Base-by-base conservation (phyloP, 2,329 filamentous ascomycete genomes). In the Ascochyta lentis region DNA sequence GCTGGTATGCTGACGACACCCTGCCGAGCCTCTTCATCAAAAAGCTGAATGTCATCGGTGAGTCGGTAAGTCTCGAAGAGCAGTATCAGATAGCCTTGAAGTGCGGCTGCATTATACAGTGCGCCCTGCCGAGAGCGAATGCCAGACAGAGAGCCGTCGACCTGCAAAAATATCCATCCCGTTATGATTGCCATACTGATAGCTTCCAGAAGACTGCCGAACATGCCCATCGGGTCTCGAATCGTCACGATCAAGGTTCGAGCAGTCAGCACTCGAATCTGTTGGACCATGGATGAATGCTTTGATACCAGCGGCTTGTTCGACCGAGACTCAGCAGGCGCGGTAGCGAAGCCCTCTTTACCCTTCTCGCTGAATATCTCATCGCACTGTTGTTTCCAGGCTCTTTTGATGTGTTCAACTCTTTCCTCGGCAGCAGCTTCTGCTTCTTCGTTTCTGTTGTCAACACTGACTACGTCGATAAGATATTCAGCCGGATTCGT, bases 401-500 rank as follows among this genome's bases (percentile, higher is more conserved):
- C 82, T 4, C 72, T 68, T 66, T 85, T 88, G 22, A 93, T 77
- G 8, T 74, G 70, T n/a, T 85, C 77, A 0, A 92, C 87, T 8
- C 89, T 81, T 1, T 79, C 76, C 13, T 80, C 79, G 0, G 85
- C 89, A 33, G 81, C 79, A 13, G 77, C 75, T 67, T 93, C 90
- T 4, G 88, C 77, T 62, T 90, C 87, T 0, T 84, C 81, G 0
- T 85, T 87, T 5, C 90, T 83, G 64, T 87, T 91, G 66, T 93
- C 90, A 10, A 92, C 79, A 6, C 90, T 89, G 1, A 89, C 87
- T 29, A 90, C 79, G 61, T 93, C 90, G 51, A 93, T 88, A 45
- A 92, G 73, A 67, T 88, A 89, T 62, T 93, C 90, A 2, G 90
- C 90, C 0, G 90, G 90, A 63, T 93, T 93, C 41, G 91, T 88